Percentiles rank a stretch among this genome's conserved stretches.
Conservation (phyloP, 768 basidiomycete species). For the Termitomyces eurrhizus region DNA sequence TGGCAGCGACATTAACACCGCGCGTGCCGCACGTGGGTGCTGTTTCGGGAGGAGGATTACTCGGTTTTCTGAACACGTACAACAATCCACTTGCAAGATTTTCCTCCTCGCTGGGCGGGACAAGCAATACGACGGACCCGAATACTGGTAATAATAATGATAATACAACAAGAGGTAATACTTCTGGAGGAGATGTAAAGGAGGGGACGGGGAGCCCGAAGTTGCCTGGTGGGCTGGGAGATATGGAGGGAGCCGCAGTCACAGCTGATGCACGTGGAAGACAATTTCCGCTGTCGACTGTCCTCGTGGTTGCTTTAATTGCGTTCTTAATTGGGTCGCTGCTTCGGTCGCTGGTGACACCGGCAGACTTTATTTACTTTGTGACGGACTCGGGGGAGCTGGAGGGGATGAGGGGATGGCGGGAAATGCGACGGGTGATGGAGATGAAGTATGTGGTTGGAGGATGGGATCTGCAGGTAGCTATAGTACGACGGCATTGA, state of each 20-base stretch:
- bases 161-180: constrained; percentile 11
- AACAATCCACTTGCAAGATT: constrained; percentile 56
- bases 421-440: constrained; percentile 78
- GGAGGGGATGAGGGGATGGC: constrained; percentile 64
- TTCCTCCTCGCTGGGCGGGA: constrained; percentile 24
- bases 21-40: constrained; percentile 20
- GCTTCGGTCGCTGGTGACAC: constrained; percentile 80
- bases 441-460: constrained; percentile 80
- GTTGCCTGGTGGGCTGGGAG: constrained; percentile 36
- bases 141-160: background rate
- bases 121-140: constrained; percentile 9
- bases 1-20: constrained; percentile 15
- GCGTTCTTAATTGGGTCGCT: constrained; percentile 91
- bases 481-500: constrained; percentile 72
- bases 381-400: constrained; percentile 53
- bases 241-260: constrained; percentile 20
- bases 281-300: constrained; percentile 44
- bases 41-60: constrained; percentile 34
- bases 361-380: constrained; percentile 88
- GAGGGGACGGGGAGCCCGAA: constrained; percentile 17
- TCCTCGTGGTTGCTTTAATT: constrained; percentile 78
- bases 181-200: constrained; percentile 9
- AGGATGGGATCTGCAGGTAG: constrained; percentile 88
- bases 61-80: constrained; percentile 60
- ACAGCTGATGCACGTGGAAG: constrained; percentile 15